A percentile compares a stretch with the other conserved stretches of the same genome.
Conservation (phyloP, 371 early-diverging fungal species). For the Parasitella parasitica region DNA sequence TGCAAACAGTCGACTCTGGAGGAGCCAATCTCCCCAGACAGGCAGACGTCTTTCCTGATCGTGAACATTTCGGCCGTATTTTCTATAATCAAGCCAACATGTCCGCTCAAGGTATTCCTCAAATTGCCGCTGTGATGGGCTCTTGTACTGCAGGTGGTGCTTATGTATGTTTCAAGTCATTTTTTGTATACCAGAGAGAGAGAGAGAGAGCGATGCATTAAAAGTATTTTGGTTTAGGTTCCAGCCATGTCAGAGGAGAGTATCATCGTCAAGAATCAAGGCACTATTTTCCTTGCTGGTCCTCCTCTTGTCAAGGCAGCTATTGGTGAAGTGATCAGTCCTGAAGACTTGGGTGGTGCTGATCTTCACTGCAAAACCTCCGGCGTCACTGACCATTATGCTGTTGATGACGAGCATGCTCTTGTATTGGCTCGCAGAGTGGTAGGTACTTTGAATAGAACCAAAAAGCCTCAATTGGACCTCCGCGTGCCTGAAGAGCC, state of each 20-base stretch:
- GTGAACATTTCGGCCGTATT: slow-evolving; percentile 97
- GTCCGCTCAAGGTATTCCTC: slow-evolving; percentile 89
- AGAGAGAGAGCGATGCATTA: background rate
- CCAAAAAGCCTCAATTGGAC: slow-evolving; percentile 60
- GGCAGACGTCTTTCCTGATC: slow-evolving; percentile 96
- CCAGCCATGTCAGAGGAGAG: slow-evolving; percentile 99
- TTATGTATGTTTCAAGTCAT: slow-evolving; percentile 53
- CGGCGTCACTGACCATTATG: slow-evolving; percentile 96
- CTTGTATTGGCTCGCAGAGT: slow-evolving; percentile 84
- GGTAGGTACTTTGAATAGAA: slow-evolving; percentile 83
- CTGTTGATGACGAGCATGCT: slow-evolving; percentile 91
- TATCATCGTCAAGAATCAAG: slow-evolving; percentile 94
- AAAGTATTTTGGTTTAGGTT: slow-evolving; percentile 24
- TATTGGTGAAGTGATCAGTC: slow-evolving; percentile 93
- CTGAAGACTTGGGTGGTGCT: slow-evolving; percentile 96
- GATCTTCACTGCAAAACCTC: slow-evolving; percentile 95
- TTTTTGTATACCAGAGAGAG: too few species aligned
- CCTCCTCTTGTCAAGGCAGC: slow-evolving; percentile 97
- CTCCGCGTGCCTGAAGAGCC: slow-evolving; percentile 73
- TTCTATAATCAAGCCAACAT: slow-evolving; percentile 94
- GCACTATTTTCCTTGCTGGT: slow-evolving; percentile 97
- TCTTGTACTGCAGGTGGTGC: slow-evolving; percentile 99
- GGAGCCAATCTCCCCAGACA: slow-evolving; percentile 97
- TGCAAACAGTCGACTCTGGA: slow-evolving; percentile 84
- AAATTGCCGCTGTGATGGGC: slow-evolving; percentile 97